Evolutionary conservation across 768 basidiomycete species (phyloP).

Genomic region (Boletus vermiculosoides): DNA sequence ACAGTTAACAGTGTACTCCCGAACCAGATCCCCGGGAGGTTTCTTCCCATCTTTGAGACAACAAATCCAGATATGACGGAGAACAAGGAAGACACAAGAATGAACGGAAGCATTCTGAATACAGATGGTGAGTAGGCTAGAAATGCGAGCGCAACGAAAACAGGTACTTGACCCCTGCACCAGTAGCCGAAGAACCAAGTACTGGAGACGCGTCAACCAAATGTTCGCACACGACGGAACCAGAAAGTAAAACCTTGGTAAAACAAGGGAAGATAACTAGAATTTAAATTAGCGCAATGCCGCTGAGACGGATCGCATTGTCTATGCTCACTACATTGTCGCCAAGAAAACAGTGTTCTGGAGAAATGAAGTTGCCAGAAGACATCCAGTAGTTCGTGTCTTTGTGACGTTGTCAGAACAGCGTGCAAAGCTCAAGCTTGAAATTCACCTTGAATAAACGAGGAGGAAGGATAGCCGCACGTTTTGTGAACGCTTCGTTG

Average conservation of each 20-base stretch:
- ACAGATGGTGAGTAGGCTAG: background rate
- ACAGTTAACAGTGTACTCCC: conserved; percentile 57
- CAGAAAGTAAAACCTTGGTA: conserved; percentile 46
- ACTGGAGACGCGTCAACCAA: conserved; percentile 26
- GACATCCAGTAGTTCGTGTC: conserved; percentile 66
- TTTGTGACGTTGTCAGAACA: conserved; percentile 21
- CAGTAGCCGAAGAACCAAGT: conserved; percentile 71
- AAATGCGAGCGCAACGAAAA: conserved; percentile 31
- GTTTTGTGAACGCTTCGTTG: conserved; percentile 59
- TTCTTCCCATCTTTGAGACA: conserved; percentile 55
- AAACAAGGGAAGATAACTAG: conserved; percentile 67
- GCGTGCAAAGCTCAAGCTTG: background rate
- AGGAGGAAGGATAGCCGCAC: conserved; percentile 71
- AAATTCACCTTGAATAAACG: conserved; percentile 61
- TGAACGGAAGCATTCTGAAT: conserved; percentile 69
- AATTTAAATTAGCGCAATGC: background rate
- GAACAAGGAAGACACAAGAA: conserved; percentile 52
- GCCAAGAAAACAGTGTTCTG: conserved; percentile 63
- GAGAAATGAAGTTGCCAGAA: conserved; percentile 58
- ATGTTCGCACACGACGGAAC: background rate
- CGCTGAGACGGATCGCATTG: background rate
- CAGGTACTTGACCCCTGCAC: conserved; percentile 62
- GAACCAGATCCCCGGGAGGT: conserved; percentile 63
- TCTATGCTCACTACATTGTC: conserved; percentile 28
- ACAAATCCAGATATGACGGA: conserved; percentile 58